phyloP scores from a whole-genome alignment of 768 basidiomycete species.

The Hebeloma cylindrosporum region DNA sequence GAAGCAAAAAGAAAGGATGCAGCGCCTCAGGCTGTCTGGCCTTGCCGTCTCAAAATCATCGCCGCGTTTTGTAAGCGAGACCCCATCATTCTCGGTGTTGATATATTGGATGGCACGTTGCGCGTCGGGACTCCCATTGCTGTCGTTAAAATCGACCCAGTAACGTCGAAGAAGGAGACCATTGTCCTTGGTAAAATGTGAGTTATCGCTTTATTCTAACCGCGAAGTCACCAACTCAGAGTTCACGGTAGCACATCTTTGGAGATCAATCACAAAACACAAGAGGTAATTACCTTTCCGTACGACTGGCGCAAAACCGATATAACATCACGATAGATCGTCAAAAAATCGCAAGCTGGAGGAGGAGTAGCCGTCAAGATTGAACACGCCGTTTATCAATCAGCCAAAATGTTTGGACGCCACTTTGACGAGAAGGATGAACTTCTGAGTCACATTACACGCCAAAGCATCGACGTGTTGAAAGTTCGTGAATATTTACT shows the following conservation, averaged over 20 bases:
- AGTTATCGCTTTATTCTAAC: conserved; percentile 28
- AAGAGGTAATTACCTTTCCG: conserved; percentile 54
- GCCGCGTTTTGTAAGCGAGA: conserved; percentile 96
- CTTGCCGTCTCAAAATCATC: conserved; percentile 88
- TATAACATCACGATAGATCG: conserved; percentile 48
- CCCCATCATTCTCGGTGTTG: conserved; percentile 95
- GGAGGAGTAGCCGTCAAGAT: conserved; percentile 98
- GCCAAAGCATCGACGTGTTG: conserved; percentile 92
- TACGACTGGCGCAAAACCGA: conserved; percentile 3
- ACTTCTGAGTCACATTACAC: conserved; percentile 83
- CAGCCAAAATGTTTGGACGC: conserved; percentile 92
- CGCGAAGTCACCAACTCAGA: conserved; percentile 2
- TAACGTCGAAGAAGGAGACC: conserved; percentile 86
- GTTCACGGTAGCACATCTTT: conserved; percentile 73
- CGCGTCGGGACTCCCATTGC: conserved; percentile 93
- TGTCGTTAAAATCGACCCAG: conserved; percentile 89
- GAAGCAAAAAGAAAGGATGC: conserved; percentile 93
- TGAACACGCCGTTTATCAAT: conserved; percentile 94
- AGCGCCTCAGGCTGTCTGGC: conserved; percentile 95
- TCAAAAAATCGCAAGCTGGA: conserved; percentile 94
- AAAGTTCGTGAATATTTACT: conserved; percentile 55
- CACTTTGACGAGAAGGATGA: conserved; percentile 98
- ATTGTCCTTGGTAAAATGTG: conserved; percentile 94
- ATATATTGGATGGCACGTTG: conserved; percentile 90
- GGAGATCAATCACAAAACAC: conserved; percentile 94